These are phyloP conservation scores for cucumber (Cucumis sativus) DNA, from an alignment of 306 rosid species.

Conservation along the genomic window Cucumber_9930_V3 NC_026658.2:20545001-20545500, in stretches of 20 bases:
- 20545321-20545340: constrained; percentile 73
- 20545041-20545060: not conserved
- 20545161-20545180: not conserved
- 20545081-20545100: not conserved
- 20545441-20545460: not conserved
- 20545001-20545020: not conserved
- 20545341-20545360: constrained; percentile 92
- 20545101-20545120: not conserved
- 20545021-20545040: not conserved
- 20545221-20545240: not conserved
- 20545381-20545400: constrained; percentile 30
- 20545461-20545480: constrained; percentile 47
- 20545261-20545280: not conserved
- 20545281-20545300: not conserved
- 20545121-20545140: not conserved
- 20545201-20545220: not conserved
- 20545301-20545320: constrained; percentile 7
- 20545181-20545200: not conserved
- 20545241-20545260: not conserved
- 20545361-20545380: constrained; percentile 90
- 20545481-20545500: constrained; percentile 91
- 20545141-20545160: not conserved
- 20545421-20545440: not conserved
- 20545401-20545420: not conserved
- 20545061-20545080: not conserved